phyloP scores from a whole-genome alignment of 345 rosid genomes.

The Dovyalis caffra region DNA sequence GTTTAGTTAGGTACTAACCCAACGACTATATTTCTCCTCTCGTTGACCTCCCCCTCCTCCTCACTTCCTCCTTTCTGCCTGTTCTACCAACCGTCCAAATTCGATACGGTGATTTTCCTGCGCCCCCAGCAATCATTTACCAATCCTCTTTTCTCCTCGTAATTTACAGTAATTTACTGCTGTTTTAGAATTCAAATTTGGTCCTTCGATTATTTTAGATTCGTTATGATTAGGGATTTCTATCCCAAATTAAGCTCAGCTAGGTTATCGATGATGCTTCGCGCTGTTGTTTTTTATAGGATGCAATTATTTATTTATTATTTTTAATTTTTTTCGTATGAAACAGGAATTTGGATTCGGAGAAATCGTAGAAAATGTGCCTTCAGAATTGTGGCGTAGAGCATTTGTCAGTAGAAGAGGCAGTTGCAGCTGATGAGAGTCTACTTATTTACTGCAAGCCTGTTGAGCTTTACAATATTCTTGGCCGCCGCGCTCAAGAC shows the following conservation, averaged over 20 bases:
- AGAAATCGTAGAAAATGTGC: conserved; percentile 21
- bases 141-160: no score
- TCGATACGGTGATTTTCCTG: no score
- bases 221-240: no score
- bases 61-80: no score
- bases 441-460: conserved; percentile 34
- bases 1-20: no score
- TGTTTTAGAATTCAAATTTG: no score
- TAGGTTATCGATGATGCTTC: neutral
- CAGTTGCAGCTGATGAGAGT: conserved; percentile 24
- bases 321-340: neutral
- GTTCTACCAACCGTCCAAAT: no score
- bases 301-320: neutral
- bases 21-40: no score
- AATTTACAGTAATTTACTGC: no score
- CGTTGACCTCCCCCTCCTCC: no score
- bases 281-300: neutral
- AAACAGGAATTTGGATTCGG: neutral
- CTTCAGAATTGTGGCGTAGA: conserved; percentile 26
- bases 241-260: neutral
- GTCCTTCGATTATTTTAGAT: no score
- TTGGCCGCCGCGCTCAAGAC: conserved; percentile 23
- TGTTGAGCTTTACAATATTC: conserved; percentile 32
- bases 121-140: no score
- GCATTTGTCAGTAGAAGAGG: conserved; percentile 18